Percentiles rank a stretch among this genome's conserved stretches.
Conservation (phyloP, 768 basidiomycete species). For the Kwoniella heveanensis region DNA sequence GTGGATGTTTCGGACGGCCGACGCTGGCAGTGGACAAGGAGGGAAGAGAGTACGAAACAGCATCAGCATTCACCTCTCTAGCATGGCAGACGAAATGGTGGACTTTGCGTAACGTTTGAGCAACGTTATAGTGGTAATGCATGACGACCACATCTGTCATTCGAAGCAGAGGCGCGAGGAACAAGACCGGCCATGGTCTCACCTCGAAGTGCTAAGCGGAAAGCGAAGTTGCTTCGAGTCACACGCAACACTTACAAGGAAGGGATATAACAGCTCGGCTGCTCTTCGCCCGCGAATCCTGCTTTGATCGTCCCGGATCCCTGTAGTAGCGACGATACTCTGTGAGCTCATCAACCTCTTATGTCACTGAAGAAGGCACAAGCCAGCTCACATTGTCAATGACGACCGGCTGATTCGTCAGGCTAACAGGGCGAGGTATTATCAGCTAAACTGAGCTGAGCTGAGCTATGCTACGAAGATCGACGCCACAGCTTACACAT, state of each 20-base stretch:
- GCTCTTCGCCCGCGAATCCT: constrained; percentile 97
- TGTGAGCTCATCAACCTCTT: neutral
- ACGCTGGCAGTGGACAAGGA: constrained; percentile 63
- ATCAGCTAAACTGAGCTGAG: neutral
- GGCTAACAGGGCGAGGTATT: constrained; percentile 41
- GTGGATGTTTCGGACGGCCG: constrained; percentile 93
- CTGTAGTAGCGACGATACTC: constrained; percentile 58
- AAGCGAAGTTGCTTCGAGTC: neutral
- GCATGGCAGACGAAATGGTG: too few species aligned
- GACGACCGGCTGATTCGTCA: constrained; percentile 98
- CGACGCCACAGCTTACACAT: constrained; percentile 49
- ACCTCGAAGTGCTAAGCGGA: too few species aligned
- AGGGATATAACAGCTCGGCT: constrained; percentile 99
- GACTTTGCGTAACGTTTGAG: too few species aligned
- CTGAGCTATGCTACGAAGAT: neutral
- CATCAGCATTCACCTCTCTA: too few species aligned
- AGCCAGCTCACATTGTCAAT: constrained; percentile 83
- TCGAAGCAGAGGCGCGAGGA: too few species aligned
- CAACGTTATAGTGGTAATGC: too few species aligned
- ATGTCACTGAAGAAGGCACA: too few species aligned
- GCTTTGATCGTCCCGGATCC: constrained; percentile 99
- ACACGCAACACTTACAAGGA: constrained; percentile 72
- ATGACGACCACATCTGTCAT: too few species aligned
- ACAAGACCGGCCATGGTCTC: too few species aligned
- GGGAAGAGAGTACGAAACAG: too few species aligned